Conservation (phyloP, 768 basidiomycete species). For the Symmetrospora coprosmae region DNA sequence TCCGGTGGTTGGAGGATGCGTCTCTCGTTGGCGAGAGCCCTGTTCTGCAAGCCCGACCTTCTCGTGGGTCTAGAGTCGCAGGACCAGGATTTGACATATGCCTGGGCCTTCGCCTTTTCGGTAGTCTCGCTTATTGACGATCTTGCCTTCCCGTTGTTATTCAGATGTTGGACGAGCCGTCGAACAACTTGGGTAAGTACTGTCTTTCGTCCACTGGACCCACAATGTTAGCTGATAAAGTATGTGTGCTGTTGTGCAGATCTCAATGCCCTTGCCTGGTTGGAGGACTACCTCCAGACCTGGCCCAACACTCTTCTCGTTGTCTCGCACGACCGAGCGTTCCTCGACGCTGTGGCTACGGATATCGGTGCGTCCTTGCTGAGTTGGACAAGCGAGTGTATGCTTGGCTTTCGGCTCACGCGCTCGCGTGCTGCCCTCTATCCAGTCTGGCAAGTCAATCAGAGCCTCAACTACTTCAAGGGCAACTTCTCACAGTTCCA, state of each 20-base stretch:
- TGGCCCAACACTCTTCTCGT: slow-evolving; percentile 32
- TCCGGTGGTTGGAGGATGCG: slow-evolving; percentile 91
- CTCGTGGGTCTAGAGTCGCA: slow-evolving; percentile 41
- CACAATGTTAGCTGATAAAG: not conserved
- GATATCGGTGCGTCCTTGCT: slow-evolving; percentile 54
- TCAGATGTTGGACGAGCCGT: slow-evolving; percentile 50
- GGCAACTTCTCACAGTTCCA: slow-evolving; percentile 99
- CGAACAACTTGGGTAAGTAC: slow-evolving; percentile 89
- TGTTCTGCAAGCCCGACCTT: slow-evolving; percentile 70
- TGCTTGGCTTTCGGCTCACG: no score
- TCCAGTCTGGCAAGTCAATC: slow-evolving; percentile 50
- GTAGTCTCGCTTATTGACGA: no score
- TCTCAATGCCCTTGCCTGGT: slow-evolving; percentile 6
- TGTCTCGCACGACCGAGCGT: slow-evolving; percentile 92
- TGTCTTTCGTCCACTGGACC: no score
- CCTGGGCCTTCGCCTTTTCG: not conserved
- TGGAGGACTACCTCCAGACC: slow-evolving; percentile 33
- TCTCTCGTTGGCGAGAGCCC: slow-evolving; percentile 78
- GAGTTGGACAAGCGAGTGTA: no score
- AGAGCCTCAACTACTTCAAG: slow-evolving; percentile 90
- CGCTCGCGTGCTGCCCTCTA: no score
- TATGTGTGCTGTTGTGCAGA: not conserved
- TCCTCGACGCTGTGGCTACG: slow-evolving; percentile 90
- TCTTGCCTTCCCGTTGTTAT: not conserved
- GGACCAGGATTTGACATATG: no score